Evolutionary conservation across 257 asterid species (phyloP).

Genomic region (Salvia splendens): DNA sequence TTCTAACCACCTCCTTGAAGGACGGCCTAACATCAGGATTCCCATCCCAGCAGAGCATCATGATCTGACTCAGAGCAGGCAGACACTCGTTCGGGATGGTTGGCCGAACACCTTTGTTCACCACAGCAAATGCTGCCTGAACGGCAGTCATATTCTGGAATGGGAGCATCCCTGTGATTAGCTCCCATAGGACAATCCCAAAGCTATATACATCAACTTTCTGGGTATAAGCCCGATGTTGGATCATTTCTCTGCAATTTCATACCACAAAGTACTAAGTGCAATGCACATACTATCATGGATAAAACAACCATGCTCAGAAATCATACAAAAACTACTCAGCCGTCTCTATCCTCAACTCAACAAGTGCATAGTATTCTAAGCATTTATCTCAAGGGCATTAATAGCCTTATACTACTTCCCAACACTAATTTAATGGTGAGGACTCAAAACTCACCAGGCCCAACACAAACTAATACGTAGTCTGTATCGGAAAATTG

Average conservation of each 20-base stretch:
- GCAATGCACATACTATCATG: too few relatives aligned
- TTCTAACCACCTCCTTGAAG: conserved; percentile 70
- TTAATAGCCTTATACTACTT: too few relatives aligned
- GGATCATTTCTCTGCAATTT: conserved; percentile 94
- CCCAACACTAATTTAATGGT: too few relatives aligned
- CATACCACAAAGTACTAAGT: not conserved
- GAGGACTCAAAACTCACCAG: too few relatives aligned
- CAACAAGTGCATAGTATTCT: not conserved
- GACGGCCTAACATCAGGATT: conserved; percentile 89
- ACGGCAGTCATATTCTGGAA: conserved; percentile 97
- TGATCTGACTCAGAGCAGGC: conserved; percentile 75
- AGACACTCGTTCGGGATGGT: conserved; percentile 75
- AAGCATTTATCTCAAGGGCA: too few relatives aligned
- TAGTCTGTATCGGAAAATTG: not conserved
- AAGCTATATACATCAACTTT: conserved; percentile 96
- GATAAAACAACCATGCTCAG: not conserved
- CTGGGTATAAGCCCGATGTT: conserved; percentile 94
- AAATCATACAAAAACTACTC: not conserved
- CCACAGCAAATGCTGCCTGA: conserved; percentile 97
- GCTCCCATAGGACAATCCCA: conserved; percentile 97
- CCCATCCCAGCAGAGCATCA: conserved; percentile 92
- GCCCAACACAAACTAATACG: not conserved
- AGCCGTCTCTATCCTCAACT: too few relatives aligned
- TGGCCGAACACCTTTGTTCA: conserved; percentile 92
- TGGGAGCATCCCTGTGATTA: conserved; percentile 92